Evolutionary conservation across 352 stramenopile species (phyloP).

Genomic region (Thalassiosira hispida): DNA sequence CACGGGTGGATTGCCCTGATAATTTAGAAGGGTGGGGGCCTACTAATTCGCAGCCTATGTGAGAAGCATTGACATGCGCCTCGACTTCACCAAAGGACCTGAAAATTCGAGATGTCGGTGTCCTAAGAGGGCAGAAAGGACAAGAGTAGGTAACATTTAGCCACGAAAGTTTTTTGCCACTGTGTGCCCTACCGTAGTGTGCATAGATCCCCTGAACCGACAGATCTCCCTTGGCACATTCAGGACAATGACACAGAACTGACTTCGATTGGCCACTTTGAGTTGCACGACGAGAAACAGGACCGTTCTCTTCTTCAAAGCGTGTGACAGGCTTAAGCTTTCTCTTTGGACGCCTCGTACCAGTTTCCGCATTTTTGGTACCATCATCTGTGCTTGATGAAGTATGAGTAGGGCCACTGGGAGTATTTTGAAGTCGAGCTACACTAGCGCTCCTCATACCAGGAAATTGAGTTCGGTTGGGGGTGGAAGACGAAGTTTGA

Average conservation of each 20-base stretch:
- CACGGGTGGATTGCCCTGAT: neutral
- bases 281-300: slow-evolving; percentile 16
- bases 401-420: neutral
- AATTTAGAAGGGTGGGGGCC: slow-evolving; percentile 25
- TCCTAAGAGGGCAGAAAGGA: slow-evolving; percentile 42
- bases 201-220: slow-evolving; percentile 64
- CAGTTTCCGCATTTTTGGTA: slow-evolving; percentile 6
- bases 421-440: slow-evolving; percentile 4
- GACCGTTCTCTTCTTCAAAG: slow-evolving; percentile 34
- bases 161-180: slow-evolving; percentile 48
- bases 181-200: slow-evolving; percentile 52
- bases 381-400: slow-evolving; percentile 9
- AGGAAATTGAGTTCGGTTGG: slow-evolving; percentile 13
- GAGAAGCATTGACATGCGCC: slow-evolving; percentile 33
- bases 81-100: slow-evolving; percentile 38
- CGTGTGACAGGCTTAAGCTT: slow-evolving; percentile 40
- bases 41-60: slow-evolving; percentile 36
- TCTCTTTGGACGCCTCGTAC: slow-evolving; percentile 36
- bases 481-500: slow-evolving; percentile 12
- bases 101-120: slow-evolving; percentile 25
- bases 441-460: slow-evolving; percentile 13
- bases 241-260: slow-evolving; percentile 55
- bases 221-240: slow-evolving; percentile 49
- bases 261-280: slow-evolving; percentile 35
- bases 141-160: slow-evolving; percentile 52